Percentiles rank a stretch among this genome's conserved stretches.
phyloP scores from a whole-genome alignment of 495 filamentous ascomycete species.

The Hypoxylon intermedium region DNA sequence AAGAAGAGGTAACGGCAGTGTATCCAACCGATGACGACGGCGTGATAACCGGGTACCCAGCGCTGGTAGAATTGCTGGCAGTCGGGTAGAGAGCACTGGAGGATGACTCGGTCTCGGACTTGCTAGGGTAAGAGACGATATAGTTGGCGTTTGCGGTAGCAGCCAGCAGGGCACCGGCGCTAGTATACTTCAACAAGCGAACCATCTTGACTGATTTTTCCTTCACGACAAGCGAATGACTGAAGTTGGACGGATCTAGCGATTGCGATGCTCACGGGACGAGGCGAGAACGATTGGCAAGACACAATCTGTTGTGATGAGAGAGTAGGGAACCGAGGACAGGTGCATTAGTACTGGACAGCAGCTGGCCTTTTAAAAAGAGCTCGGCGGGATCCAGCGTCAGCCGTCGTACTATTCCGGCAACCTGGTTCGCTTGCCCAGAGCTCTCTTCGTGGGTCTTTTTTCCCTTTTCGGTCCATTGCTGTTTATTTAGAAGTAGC shows the following conservation, averaged over 20 bases:
- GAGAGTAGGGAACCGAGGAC: conserved; percentile 1
- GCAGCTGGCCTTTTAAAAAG: conserved; percentile 21
- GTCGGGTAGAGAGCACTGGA: conserved; percentile 14
- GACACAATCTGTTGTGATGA: conserved; percentile 33
- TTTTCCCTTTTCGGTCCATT: conserved; percentile 15
- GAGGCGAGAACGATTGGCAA: conserved; percentile 21
- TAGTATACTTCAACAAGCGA: conserved; percentile 42
- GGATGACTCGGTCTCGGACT: conserved; percentile 8
- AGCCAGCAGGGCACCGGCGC: conserved; percentile 40
- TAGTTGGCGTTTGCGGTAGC: conserved; percentile 39
- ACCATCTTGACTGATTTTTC: conserved; percentile 37
- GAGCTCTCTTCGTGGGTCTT: conserved; percentile 18
- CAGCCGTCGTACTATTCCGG: conserved; percentile 23
- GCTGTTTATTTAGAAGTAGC: conserved; percentile 25
- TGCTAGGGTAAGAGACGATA: background rate
- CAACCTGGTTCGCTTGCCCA: conserved; percentile 30
- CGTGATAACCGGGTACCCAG: conserved; percentile 28
- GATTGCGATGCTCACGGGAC: conserved; percentile 25
- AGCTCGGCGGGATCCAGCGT: conserved; percentile 5
- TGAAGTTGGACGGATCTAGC: conserved; percentile 37
- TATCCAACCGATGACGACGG: conserved; percentile 16
- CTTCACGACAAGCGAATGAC: conserved; percentile 41
- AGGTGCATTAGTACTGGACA: background rate
- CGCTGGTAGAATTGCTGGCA: conserved; percentile 24
- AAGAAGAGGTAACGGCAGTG: conserved; percentile 20